Evolutionary conservation across 2,329 filamentous ascomycete species (phyloP).

Genomic region (Ophiocordyceps unilateralis): DNA sequence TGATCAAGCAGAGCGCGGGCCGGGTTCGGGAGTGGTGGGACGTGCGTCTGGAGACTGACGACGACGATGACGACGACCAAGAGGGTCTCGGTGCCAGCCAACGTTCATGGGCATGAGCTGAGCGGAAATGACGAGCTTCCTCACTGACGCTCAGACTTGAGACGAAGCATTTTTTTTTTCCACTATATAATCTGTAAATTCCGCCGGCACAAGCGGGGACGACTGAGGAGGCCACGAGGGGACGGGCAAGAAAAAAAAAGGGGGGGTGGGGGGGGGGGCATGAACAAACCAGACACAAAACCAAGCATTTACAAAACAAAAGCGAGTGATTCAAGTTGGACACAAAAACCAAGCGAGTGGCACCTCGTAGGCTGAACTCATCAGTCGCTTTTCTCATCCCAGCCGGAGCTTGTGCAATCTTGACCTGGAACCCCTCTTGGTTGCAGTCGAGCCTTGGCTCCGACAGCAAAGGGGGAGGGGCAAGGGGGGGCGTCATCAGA

Average conservation of each 20-base stretch:
- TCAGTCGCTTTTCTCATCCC: not conserved
- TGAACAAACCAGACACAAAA: too few relatives aligned
- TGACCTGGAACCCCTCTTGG: not conserved
- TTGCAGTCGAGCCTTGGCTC: not conserved
- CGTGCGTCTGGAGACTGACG: constrained; percentile 1
- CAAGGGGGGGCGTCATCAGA: not conserved
- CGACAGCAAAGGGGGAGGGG: not conserved
- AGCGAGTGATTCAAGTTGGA: too few relatives aligned
- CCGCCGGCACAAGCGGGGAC: not conserved
- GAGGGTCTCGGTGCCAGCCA: not conserved
- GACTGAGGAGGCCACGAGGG: not conserved
- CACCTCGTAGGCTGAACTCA: not conserved
- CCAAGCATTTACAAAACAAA: too few relatives aligned
- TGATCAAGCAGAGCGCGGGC: constrained; percentile 4
- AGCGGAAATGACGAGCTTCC: not conserved
- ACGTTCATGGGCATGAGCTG: not conserved
- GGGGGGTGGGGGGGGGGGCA: too few relatives aligned
- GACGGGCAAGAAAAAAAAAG: not conserved
- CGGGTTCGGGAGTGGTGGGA: constrained; percentile 14
- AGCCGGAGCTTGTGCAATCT: not conserved
- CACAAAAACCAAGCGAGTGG: not conserved
- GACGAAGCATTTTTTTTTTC: not conserved
- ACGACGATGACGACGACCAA: not conserved
- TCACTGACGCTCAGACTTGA: not conserved
- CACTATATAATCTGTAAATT: not conserved